Evolutionary conservation across 2,329 filamentous ascomycete species (phyloP), one percentile per base, ranked within the genome.

Genomic region (Cytospora schulzeri): DNA sequence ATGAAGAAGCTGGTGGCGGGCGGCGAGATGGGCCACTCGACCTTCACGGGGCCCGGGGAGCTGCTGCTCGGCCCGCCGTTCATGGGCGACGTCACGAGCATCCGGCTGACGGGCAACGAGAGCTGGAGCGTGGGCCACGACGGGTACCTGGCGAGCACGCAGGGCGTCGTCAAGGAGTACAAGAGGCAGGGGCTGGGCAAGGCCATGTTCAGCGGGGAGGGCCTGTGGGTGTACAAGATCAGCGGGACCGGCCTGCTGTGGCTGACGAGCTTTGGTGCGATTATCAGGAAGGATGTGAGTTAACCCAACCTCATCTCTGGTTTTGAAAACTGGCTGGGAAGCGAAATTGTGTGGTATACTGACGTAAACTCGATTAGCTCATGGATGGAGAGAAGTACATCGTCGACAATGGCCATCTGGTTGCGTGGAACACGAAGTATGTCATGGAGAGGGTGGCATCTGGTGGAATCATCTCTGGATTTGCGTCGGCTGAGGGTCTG

Each of bases 401-500:
- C 69, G 88, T 97, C 63, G 92, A 97, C 72, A 97, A 97, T 71
- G 92, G 92, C 3, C 93, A 98, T 70, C 83, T 98, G 1, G 93
- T 98, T 0, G 94, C 95, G 0, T 99, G 95, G 95, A 97, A 97
- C 75, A 93, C 91, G 73, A 92, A 96, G 73, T 99, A 98, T 72
- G 84, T 91, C 5, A 87, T 99, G 68, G 93, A 97, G 78, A 88
- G 95, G 19, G 90, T 96, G 4, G 89, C 94, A 0, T 95, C 91
- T 3, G 95, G 95, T 2, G 95, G 95, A 45, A 88, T 99, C 68
- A 90, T 99, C n/a, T 94, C 91, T n/a, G 88, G 89, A 12, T 76
- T 97, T 26, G 87, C 88, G 31, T 89, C 92, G 0, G 90, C 85
- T 0, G 95, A 99, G 77, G 95, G 95, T 0, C 80, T 98, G 41